A percentile compares a stretch with the other conserved stretches of the same genome.
Evolutionary conservation across 768 basidiomycete species (phyloP).

Genomic region (Termitomyces sp.): DNA sequence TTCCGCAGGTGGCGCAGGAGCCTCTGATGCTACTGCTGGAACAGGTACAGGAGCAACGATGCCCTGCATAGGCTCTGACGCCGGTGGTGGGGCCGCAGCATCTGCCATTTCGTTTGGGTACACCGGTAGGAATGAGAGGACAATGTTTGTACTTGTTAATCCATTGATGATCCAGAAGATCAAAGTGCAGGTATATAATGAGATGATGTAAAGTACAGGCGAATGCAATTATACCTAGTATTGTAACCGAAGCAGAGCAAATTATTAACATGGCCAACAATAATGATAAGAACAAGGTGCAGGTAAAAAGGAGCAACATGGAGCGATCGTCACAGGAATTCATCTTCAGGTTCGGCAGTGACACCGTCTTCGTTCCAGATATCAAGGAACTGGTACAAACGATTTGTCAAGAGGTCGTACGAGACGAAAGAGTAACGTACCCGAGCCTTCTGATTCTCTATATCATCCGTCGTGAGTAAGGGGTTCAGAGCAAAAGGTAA

Average conservation of each 20-base stretch:
- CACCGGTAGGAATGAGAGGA: background rate
- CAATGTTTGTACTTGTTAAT: constrained; percentile 12
- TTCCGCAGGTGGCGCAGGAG: constrained; percentile 21
- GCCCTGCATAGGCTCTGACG: constrained; percentile 26
- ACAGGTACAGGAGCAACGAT: constrained; percentile 15
- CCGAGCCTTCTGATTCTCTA: constrained; percentile 51
- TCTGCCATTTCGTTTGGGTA: constrained; percentile 22
- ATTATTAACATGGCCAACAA: background rate
- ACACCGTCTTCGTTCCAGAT: constrained; percentile 83
- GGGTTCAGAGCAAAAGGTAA: constrained; percentile 61
- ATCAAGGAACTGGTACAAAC: constrained; percentile 51
- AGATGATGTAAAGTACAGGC: background rate
- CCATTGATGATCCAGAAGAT: background rate
- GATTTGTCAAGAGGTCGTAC: background rate
- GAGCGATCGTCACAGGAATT: constrained; percentile 25
- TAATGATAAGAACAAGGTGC: background rate
- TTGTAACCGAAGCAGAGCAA: background rate
- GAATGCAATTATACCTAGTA: constrained; percentile 5
- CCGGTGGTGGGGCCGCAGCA: constrained; percentile 17
- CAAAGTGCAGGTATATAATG: background rate
- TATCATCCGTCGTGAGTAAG: constrained; percentile 58
- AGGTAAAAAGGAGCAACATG: background rate
- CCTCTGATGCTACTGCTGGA: background rate
- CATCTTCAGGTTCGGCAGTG: constrained; percentile 57
- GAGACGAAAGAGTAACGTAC: constrained; percentile 36